Base-by-base conservation (phyloP, 2,329 filamentous ascomycete genomes). In the Coniella vitis region DNA sequence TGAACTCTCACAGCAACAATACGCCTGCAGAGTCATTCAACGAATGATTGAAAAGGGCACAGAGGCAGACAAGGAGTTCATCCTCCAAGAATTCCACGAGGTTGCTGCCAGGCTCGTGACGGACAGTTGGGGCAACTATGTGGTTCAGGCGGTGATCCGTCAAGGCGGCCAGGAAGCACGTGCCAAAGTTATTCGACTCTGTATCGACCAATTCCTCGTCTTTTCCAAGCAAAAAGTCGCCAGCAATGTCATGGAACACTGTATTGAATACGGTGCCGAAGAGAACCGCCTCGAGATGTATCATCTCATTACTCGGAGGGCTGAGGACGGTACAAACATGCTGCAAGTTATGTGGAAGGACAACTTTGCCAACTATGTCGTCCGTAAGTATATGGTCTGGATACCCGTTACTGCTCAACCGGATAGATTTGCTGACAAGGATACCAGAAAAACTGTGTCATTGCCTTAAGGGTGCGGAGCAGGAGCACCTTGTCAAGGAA, bases 171-270 rank as follows among this genome's bases (percentile, higher is more conserved):
- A 78, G 4, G 80, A 84, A 48, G 89, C 96, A 60, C 80, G 83
- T 17, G 74, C 75, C 13, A 80, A 75, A 58, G 84, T 96, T 59
- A 86, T 95, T 48, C 69, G 75, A 21, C 72, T 89, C 40, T 84
- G 97, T 55, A 83, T 84, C 55, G 73, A 74, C 12, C 79, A 89
- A 49, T 71, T 95, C 2, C 67, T 95, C 35, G 69, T 71, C 1
- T 83, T 89, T 58, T 95, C 90, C 21, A 95, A 90, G 71, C 89
- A 97, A 71, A 98, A 98, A 64, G 94, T 88, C 61, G 91, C 93
- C 1, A 96, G 90, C 61, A 97, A 98, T 59, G 91, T 98, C 3
- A 91, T 98, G 1, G 93, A 98, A 67, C 91, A 89, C 66, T 95
- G 90, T 62, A 84, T 97, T 52, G 74, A 85, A 48, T 79, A 76